phyloP scores from a whole-genome alignment of 2,329 filamentous ascomycete species.

The Lachnum nothofagi region DNA sequence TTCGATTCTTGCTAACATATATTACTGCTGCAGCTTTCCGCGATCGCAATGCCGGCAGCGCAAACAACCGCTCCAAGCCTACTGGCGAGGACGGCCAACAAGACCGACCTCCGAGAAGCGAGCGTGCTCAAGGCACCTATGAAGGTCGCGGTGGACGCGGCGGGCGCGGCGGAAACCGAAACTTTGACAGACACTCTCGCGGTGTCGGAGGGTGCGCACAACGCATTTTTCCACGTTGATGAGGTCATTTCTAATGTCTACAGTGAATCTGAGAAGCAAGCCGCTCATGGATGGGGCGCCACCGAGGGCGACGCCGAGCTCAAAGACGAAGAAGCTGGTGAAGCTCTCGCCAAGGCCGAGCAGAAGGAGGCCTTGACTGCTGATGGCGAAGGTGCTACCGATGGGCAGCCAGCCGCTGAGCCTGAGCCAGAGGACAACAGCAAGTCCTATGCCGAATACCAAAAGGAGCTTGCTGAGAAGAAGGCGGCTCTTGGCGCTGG shows the following conservation, averaged over 20 bases:
- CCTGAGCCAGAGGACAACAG: conserved; percentile 65
- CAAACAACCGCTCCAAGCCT: conserved; percentile 75
- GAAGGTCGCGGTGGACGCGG: conserved; percentile 51
- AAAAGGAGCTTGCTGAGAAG: conserved; percentile 71
- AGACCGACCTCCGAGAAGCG: conserved; percentile 40
- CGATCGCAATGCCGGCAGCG: conserved; percentile 75
- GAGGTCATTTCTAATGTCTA: conserved; percentile 16
- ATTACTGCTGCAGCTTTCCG: conserved; percentile 64
- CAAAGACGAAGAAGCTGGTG: conserved; percentile 86
- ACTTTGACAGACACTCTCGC: conserved; percentile 36
- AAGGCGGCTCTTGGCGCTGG: conserved; percentile 64
- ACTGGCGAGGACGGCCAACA: conserved; percentile 61
- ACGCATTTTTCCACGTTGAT: background rate
- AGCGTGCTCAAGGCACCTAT: conserved; percentile 49
- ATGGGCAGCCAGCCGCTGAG: conserved; percentile 37
- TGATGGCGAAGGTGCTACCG: conserved; percentile 42
- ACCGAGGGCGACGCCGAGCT: conserved; percentile 76
- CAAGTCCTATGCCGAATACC: conserved; percentile 86
- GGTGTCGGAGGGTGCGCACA: conserved; percentile 29
- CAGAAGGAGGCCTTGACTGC: conserved; percentile 62
- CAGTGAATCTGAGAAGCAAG: conserved; percentile 80
- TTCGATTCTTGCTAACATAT: conserved; percentile 10
- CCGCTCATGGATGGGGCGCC: conserved; percentile 83
- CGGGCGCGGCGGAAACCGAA: conserved; percentile 28
- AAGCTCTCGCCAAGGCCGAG: conserved; percentile 81